These are phyloP conservation scores for Leccinum fallax DNA, from an alignment of 1,284 basidiomycete species.

Conservation along the genomic window DNA sequence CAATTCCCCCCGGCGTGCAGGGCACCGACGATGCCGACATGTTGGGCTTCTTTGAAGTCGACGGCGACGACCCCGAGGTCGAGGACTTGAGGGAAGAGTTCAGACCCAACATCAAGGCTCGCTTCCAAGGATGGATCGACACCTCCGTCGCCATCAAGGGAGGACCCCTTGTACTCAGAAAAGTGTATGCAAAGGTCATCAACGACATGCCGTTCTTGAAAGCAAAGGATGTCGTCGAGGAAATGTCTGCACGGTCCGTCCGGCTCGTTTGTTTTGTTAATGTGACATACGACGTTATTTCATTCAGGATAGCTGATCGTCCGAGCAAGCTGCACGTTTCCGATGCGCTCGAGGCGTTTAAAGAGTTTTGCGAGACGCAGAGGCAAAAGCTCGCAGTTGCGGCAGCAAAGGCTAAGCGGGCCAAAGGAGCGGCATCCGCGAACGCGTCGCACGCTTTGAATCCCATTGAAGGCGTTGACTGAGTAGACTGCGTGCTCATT, in stretches of 20 bases:
- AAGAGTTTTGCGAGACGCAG: conserved; percentile 53
- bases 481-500: not conserved
- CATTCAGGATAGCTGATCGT: conserved; percentile 49
- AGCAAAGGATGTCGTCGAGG: conserved; percentile 51
- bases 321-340: conserved; percentile 53
- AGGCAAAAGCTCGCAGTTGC: conserved; percentile 35
- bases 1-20: conserved; percentile 41
- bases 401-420: conserved; percentile 13
- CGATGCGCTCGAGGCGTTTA: conserved; percentile 52
- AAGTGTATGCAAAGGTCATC: conserved; percentile 45
- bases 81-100: conserved; percentile 63
- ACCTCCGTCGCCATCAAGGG: conserved; percentile 41
- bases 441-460: not conserved
- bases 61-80: conserved; percentile 54
- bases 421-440: not conserved
- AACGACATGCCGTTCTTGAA: conserved; percentile 59
- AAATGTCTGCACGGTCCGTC: conserved; percentile 54
- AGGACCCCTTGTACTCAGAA: conserved; percentile 38
- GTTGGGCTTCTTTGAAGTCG: conserved; percentile 53
- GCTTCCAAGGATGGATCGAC: conserved; percentile 58
- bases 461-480: conserved; percentile 36
- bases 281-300: not conserved
- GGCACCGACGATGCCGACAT: conserved; percentile 43
- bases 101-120: conserved; percentile 53
- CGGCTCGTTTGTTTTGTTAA: not conserved